Evolutionary conservation across 768 basidiomycete genomes (phyloP).

Genomic region (Collybiopsis luxurians): DNA sequence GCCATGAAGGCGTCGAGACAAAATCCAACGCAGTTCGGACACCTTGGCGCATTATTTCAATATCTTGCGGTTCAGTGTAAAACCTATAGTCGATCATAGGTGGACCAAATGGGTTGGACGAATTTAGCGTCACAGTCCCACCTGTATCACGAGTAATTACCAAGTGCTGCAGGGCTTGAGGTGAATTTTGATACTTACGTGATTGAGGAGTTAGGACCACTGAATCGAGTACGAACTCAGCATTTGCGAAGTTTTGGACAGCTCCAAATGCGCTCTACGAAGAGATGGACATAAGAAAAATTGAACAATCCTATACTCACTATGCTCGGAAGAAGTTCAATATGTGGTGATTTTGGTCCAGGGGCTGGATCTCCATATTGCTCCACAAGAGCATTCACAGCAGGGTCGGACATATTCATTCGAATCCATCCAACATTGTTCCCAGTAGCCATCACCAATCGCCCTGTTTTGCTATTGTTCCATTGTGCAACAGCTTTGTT

Average conservation of each 20-base stretch:
- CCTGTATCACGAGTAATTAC: constrained; percentile 8
- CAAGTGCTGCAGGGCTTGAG: neutral
- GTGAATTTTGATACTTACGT: neutral
- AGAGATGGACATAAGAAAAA: neutral
- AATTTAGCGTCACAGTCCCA: constrained; percentile 24
- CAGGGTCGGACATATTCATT: constrained; percentile 17
- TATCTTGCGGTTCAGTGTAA: constrained; percentile 17
- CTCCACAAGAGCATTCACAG: constrained; percentile 9
- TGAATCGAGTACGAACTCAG: neutral
- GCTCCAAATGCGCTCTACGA: constrained; percentile 7
- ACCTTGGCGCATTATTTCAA: constrained; percentile 23
- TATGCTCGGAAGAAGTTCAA: constrained; percentile 21
- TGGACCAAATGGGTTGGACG: constrained; percentile 19
- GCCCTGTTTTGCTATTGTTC: neutral
- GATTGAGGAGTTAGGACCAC: constrained; percentile 11
- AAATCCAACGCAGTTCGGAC: constrained; percentile 23
- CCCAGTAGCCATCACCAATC: constrained; percentile 10
- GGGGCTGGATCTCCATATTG: constrained; percentile 25
- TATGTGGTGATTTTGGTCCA: constrained; percentile 26
- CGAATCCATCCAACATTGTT: constrained; percentile 26
- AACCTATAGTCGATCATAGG: constrained; percentile 26
- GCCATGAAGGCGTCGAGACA: constrained; percentile 25
- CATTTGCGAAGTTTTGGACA: neutral
- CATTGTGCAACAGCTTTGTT: neutral
- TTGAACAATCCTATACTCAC: neutral